Percentiles rank a stretch among this genome's conserved stretches.
Conservation (phyloP, 805 yeast species). For the Wickerhamomyces hampshirensis region DNA sequence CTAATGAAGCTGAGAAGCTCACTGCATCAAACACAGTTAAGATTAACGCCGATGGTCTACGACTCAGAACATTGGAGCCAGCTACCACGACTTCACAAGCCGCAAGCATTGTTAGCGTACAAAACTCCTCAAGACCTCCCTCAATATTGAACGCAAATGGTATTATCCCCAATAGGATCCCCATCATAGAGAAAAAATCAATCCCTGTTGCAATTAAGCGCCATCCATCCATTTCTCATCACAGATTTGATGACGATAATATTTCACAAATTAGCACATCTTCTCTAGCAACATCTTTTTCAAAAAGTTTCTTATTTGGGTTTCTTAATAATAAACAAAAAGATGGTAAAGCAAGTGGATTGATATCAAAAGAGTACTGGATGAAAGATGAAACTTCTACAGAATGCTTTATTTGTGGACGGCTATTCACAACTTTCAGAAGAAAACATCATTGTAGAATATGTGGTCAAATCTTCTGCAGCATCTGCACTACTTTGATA, state of each 20-base stretch:
- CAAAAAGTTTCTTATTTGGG: constrained; percentile 37
- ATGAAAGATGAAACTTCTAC: constrained; percentile 91
- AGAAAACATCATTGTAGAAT: constrained; percentile 93
- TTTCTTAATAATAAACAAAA: constrained; percentile 32
- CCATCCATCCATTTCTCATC: constrained; percentile 11
- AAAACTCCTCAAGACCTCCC: constrained; percentile 18
- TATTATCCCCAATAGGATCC: constrained; percentile 11
- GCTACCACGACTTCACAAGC: constrained; percentile 15
- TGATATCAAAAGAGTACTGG: constrained; percentile 74
- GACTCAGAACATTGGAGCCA: constrained; percentile 20
- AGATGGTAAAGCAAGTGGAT: constrained; percentile 17
- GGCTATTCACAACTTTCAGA: constrained; percentile 77
- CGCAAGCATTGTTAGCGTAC: constrained; percentile 15
- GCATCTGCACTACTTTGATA: constrained; percentile 70
- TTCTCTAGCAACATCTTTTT: constrained; percentile 37
- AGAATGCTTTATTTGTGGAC: constrained; percentile 81
- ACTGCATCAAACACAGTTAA: constrained; percentile 13
- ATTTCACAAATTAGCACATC: constrained; percentile 34
- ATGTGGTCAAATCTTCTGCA: constrained; percentile 94
- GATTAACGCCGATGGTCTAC: constrained; percentile 17
- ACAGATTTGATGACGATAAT: constrained; percentile 30
- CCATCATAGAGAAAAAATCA: constrained; percentile 5
- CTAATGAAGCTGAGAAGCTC: background rate
- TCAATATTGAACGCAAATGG: constrained; percentile 15
- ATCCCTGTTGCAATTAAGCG: constrained; percentile 19